These are phyloP conservation scores for Ophiostoma ulmi DNA, from an alignment of 2,329 filamentous ascomycete species.

Conservation along the genomic window DNA sequence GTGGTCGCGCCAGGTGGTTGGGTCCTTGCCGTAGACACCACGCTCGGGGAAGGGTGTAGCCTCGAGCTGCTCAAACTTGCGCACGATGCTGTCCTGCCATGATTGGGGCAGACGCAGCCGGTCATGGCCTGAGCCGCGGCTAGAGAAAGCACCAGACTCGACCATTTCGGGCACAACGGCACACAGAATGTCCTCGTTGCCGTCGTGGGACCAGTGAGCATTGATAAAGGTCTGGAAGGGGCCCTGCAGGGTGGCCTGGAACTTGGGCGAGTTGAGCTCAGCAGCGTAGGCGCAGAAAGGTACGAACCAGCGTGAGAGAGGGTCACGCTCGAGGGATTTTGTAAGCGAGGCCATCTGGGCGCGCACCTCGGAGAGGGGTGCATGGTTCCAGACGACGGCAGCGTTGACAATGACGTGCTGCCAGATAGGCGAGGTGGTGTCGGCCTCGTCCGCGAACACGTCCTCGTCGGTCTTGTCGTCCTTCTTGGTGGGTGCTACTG, in stretches of 20 bases:
- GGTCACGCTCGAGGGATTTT: conserved; percentile 59
- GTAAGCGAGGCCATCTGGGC: conserved; percentile 62
- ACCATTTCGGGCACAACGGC: conserved; percentile 63
- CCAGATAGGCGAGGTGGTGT: conserved; percentile 46
- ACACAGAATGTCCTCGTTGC: conserved; percentile 64
- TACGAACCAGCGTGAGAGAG: conserved; percentile 68
- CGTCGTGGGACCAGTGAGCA: conserved; percentile 62
- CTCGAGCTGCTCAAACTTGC: conserved; percentile 62
- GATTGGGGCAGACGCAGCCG: conserved; percentile 55
- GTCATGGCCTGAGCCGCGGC: conserved; percentile 38
- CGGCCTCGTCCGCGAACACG: neutral
- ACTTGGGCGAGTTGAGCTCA: conserved; percentile 66
- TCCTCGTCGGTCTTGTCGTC: neutral
- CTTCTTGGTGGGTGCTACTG: neutral
- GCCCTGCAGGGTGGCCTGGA: conserved; percentile 70
- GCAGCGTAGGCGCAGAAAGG: conserved; percentile 79
- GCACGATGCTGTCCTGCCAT: conserved; percentile 69
- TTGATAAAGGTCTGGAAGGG: conserved; percentile 81
- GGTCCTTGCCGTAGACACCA: conserved; percentile 57
- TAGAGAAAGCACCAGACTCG: conserved; percentile 49
- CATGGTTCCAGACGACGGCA: conserved; percentile 66
- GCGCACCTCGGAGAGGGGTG: conserved; percentile 74
- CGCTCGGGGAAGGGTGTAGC: conserved; percentile 60
- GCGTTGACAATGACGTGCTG: conserved; percentile 51
- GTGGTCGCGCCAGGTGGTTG: conserved; percentile 56